Percentiles rank a stretch among this genome's conserved stretches.
Evolutionary conservation across 805 yeast genomes (phyloP).

Genomic region (Ascoidea asiatica): DNA sequence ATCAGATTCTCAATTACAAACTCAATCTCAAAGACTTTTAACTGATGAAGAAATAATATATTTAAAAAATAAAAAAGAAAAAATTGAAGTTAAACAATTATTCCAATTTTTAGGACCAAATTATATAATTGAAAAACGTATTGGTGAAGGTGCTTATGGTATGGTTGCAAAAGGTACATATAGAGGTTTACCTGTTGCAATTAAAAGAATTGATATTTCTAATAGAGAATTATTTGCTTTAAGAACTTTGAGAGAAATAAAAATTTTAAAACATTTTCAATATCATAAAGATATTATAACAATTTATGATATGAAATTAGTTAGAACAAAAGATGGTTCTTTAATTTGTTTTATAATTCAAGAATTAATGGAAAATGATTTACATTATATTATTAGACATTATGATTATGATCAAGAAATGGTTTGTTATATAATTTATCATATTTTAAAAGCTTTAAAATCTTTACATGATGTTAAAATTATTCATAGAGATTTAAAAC

Average conservation of each 20-base stretch:
- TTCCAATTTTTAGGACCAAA: no score
- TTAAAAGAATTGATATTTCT: not conserved
- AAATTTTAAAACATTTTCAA: not conserved
- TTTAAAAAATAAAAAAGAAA: no score
- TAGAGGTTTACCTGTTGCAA: not conserved
- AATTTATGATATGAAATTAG: not conserved
- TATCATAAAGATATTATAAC: not conserved
- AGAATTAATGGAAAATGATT: slow-evolving; percentile 3
- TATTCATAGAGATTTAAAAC: slow-evolving; percentile 93
- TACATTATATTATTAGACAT: not conserved
- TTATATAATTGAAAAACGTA: no score
- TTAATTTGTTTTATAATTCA: slow-evolving; percentile 1
- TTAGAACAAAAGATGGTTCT: no score
- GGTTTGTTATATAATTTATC: slow-evolving; percentile 17
- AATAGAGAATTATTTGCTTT: not conserved
- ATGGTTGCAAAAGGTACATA: not conserved
- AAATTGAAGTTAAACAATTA: no score
- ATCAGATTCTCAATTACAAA: no score
- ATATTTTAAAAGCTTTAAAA: slow-evolving; percentile 90
- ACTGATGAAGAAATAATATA: no score
- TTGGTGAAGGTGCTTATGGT: not conserved
- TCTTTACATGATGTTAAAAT: slow-evolving; percentile 94
- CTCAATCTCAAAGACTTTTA: no score
- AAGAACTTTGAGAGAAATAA: not conserved
- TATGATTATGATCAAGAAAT: not conserved